A percentile compares a stretch with the other conserved stretches of the same genome.
These are phyloP conservation scores for Rhynchosporium graminicola DNA, from an alignment of 2,329 filamentous ascomycete species.

Conservation along the genomic window DNA sequence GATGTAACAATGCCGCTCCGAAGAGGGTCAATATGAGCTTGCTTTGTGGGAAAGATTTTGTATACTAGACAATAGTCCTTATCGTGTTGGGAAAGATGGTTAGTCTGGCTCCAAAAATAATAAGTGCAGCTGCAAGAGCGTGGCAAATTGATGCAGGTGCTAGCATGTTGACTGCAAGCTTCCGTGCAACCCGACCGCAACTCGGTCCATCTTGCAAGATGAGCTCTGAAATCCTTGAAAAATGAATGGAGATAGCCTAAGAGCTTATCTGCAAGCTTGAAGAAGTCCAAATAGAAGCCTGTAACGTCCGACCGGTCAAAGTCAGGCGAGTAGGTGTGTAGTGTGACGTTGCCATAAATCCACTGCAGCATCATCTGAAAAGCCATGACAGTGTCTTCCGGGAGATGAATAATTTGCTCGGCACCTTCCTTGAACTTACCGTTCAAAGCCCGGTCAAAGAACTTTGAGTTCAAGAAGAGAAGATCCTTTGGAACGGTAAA, in stretches of 20 bases:
- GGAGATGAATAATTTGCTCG: conserved; percentile 6
- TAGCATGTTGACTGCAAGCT: neutral
- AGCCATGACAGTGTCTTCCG: neutral
- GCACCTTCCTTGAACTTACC: conserved; percentile 23
- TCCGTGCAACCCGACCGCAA: neutral
- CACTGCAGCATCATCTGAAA: conserved; percentile 16
- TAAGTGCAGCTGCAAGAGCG: no score
- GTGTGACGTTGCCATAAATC: conserved; percentile 5
- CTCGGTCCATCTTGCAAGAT: neutral
- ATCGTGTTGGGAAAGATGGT: neutral
- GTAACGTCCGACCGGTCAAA: neutral
- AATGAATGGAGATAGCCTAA: conserved; percentile 17
- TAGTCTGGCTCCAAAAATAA: no score
- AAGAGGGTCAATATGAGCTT: neutral
- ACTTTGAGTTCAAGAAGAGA: conserved; percentile 23
- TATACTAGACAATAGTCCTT: neutral
- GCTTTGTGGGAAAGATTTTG: neutral
- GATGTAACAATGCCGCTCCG: neutral
- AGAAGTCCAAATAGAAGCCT: conserved; percentile 10
- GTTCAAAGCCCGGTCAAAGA: conserved; percentile 26
- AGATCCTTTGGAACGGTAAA: conserved; percentile 22
- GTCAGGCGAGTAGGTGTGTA: neutral
- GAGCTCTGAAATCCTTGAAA: neutral
- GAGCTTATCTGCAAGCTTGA: conserved; percentile 19
- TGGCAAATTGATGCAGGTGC: no score